Conservation (phyloP, 2,329 filamentous ascomycete species). For the Aspergillus quadrilineatus region DNA sequence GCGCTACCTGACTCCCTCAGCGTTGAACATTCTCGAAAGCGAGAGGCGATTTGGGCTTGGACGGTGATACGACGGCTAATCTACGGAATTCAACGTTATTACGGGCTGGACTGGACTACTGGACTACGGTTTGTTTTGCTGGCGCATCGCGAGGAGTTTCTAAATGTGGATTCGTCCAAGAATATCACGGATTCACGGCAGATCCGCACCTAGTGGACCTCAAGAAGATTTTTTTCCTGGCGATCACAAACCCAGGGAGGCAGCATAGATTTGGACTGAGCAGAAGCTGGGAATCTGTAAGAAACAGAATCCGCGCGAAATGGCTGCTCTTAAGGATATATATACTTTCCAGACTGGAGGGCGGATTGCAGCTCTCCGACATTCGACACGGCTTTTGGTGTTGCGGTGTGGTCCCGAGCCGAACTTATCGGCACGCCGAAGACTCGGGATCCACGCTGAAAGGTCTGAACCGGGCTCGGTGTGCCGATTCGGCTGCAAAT, state of each 20-base stretch:
- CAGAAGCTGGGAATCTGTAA: neutral
- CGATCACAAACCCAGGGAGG: neutral
- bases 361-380: neutral
- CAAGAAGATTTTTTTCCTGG: constrained; percentile 8
- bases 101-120: neutral
- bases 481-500: constrained; percentile 14
- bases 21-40: neutral
- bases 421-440: constrained; percentile 12
- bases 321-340: neutral
- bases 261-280: neutral
- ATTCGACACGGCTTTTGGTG: neutral
- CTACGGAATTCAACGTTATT: neutral
- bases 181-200: constrained; percentile 6
- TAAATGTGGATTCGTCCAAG: constrained; percentile 7
- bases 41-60: neutral
- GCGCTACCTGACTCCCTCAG: neutral
- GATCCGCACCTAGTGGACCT: constrained; percentile 7
- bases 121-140: neutral
- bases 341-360: neutral
- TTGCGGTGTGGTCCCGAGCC: neutral
- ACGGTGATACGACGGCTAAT: constrained; percentile 7
- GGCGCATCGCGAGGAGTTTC: neutral
- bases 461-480: constrained; percentile 1
- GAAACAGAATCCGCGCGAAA: neutral
- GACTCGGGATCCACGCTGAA: constrained; percentile 2